Evolutionary conservation across 2,329 filamentous ascomycete genomes (phyloP).

Genomic region (Alternaria sp.): DNA sequence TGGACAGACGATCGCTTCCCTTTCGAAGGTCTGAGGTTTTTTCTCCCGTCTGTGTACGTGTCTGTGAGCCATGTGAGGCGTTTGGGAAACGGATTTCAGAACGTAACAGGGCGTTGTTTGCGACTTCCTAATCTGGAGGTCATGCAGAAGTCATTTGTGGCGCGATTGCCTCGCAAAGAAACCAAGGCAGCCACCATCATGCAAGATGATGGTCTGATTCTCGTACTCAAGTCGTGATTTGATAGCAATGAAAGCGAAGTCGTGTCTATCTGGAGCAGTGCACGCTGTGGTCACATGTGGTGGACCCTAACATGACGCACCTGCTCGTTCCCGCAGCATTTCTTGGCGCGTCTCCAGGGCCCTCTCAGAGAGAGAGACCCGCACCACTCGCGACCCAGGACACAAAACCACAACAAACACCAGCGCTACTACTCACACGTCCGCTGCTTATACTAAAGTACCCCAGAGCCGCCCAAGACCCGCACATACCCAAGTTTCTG

Average conservation of each 20-base stretch:
- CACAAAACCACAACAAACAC: slow-evolving; percentile 36
- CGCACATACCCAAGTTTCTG: slow-evolving; percentile 17
- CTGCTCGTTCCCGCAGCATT: slow-evolving; percentile 15
- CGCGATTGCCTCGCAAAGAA: slow-evolving; percentile 9
- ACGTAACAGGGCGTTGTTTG: slow-evolving; percentile 23
- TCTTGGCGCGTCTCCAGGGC: slow-evolving; percentile 16
- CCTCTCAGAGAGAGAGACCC: slow-evolving; percentile 13
- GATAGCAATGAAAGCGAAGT: not conserved
- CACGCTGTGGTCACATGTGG: slow-evolving; percentile 17
- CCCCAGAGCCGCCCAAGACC: slow-evolving; percentile 13
- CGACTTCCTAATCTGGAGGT: slow-evolving; percentile 9
- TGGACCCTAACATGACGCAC: slow-evolving; percentile 25
- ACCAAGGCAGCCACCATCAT: slow-evolving; percentile 9
- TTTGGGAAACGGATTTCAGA: slow-evolving; percentile 7
- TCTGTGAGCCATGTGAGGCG: slow-evolving; percentile 6
- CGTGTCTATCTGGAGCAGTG: not conserved
- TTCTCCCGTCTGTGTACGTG: not conserved
- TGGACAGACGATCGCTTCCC: slow-evolving; percentile 18
- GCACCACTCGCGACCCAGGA: slow-evolving; percentile 25
- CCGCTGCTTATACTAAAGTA: slow-evolving; percentile 11
- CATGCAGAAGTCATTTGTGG: slow-evolving; percentile 7
- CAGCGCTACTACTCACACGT: slow-evolving; percentile 27
- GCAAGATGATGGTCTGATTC: slow-evolving; percentile 6
- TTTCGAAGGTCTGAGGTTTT: slow-evolving; percentile 21
- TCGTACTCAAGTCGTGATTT: slow-evolving; percentile 2